Evolutionary conservation across 2,329 filamentous ascomycete genomes (phyloP), one percentile per base, ranked within the genome.

Genomic region (Coniella vitis): DNA sequence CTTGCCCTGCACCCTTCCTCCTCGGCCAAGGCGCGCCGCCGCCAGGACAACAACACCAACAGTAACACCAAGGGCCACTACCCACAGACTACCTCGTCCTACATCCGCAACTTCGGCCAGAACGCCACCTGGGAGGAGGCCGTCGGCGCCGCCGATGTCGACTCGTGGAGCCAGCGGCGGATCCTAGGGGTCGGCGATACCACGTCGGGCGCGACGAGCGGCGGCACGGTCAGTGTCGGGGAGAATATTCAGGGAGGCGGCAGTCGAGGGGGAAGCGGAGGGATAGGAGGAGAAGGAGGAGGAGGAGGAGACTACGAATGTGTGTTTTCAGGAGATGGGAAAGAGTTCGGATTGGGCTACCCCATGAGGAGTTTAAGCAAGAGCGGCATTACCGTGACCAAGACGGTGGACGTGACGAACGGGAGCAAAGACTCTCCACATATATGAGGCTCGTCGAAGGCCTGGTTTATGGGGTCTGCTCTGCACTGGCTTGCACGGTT

Each of bases 141-240:
- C 13, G 45, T 47, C 25, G 17, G 17, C 19, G 37, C 35, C 25
- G 14, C 16, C 25, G 45, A 40, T 14, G 29, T 39, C 12, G 51
- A 53, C 22, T 43, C 48, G n/a, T 53, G 51, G 51, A 51, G 47
- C 12, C 51, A 53, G 32, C 51, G 51, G 19, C 39, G 49, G 36
- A 53, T 53, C 8, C 17, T 51, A 36, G 45, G 45, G 22, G 7
- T 47, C 8, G 45, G 45, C 37, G 37, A 40, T 19, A 38, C 45
- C 20, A 40, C 45, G 12, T 47, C 45, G 17, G 37, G 29, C 17
- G 36, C 35, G 4, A 44, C 41, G 19, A 22, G 32, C 14, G 41
- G 40, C 12, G 22, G 8, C 22, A n/a, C n/a, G 21, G 38, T 25
- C 10, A 21, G 40, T 13, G 22, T 19, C 10, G 12, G 7, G 8